phyloP scores from a whole-genome alignment of 164 flowering plant species.

The grape (Vitis vinifera) region ASM3070453v1 NC_081807.1:12300001-12300500 shows the following conservation, averaged over 20 bases:
- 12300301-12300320: slow-evolving; percentile 4
- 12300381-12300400: slow-evolving; percentile 31
- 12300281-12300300: slow-evolving; percentile 21
- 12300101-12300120: no score
- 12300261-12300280: slow-evolving; percentile 24
- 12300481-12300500: slow-evolving; percentile 91
- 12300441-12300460: slow-evolving; percentile 96
- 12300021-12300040: no score
- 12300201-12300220: slow-evolving; percentile 96
- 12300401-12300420: slow-evolving; percentile 40
- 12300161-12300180: slow-evolving; percentile 68
- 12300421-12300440: slow-evolving; percentile 81
- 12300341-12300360: slow-evolving; percentile 32
- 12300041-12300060: no score
- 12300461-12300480: slow-evolving; percentile 93
- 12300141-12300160: no score
- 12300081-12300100: no score
- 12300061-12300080: no score
- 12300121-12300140: no score
- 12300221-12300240: slow-evolving; percentile 58
- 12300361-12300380: slow-evolving; percentile 9
- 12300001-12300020: no score
- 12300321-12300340: slow-evolving; percentile 18
- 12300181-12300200: slow-evolving; percentile 99
- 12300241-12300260: slow-evolving; percentile 37